Evolutionary conservation across 495 filamentous ascomycete genomes (phyloP), one percentile per base, ranked within the genome.

Genomic region (Clohesyomyces aquaticus): DNA sequence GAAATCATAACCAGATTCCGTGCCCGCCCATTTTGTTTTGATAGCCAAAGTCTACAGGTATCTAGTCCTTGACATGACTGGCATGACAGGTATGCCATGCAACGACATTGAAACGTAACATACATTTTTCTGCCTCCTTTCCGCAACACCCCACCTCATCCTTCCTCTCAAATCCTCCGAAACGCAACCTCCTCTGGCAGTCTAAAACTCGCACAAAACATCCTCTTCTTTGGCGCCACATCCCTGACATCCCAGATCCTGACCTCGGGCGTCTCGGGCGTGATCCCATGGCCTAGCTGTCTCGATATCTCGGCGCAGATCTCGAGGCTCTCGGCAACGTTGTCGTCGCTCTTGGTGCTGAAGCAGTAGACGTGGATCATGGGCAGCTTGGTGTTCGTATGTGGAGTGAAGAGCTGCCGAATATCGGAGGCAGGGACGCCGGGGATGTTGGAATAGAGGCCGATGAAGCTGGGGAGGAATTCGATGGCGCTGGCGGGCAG

Each of bases 201-300:
- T 54, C 91, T 81, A 74, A 98, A 97, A 65, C 85, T 95, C 8
- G 90, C 92, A 74, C 94, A 98, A 75, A 95, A 97, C 91, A 97
- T 97, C 71, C 86, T 83, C 82, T 98, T 98, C 63, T 88, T 87
- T 28, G 95, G 94, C 65, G 91, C 89, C 57, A 98, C 95, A 59
- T 94, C 83, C 65, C 94, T 79, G 18, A 98, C 91, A 76, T 94
- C 85, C 67, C 87, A 79, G 12, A 98, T 81, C 58, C 88, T 81
- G 14, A 84, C 74, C 14, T 71, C 77, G 75, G 52, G 72, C 55
- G 83, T 81, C 23, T 84, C 87, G 0, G 81, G 78, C 21, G 75
- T 83, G 67, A 94, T 84, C 2, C 77, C 76, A 58, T 81, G 79
- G 2, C 81, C 84, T 35, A 96, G 74, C 55, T 86, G 79, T 72